These are phyloP conservation scores for Paecilomyces sp. DNA, from an alignment of 2,329 filamentous ascomycete genomes.

Conservation along the genomic window DNA sequence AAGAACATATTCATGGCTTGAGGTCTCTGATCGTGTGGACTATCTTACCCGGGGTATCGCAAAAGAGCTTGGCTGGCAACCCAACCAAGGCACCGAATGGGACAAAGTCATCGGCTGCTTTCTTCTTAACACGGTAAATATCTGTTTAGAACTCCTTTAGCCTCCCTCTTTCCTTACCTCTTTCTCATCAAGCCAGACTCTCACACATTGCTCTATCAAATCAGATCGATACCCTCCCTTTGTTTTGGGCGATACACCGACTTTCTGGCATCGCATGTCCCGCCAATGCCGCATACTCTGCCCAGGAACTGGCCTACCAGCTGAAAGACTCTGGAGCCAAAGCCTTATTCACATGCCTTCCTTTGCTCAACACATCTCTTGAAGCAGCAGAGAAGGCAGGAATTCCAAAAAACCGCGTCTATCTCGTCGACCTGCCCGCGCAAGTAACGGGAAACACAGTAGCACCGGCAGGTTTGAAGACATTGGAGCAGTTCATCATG, in stretches of 20 bases:
- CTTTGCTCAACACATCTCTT: constrained; percentile 58
- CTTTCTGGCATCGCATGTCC: constrained; percentile 67
- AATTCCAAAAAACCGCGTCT: constrained; percentile 58
- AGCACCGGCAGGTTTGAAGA: constrained; percentile 46
- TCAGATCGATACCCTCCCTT: constrained; percentile 66
- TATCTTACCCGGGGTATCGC: constrained; percentile 59
- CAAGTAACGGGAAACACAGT: constrained; percentile 41
- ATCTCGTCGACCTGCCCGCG: constrained; percentile 59
- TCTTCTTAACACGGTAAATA: constrained; percentile 67
- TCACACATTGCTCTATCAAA: neutral
- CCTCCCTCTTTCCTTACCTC: too few species aligned
- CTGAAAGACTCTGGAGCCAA: constrained; percentile 62
- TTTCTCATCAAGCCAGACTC: too few species aligned
- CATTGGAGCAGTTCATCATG: constrained; percentile 58
- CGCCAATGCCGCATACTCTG: constrained; percentile 68
- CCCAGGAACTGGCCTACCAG: constrained; percentile 64
- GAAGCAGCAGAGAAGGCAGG: constrained; percentile 57
- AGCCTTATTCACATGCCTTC: constrained; percentile 64
- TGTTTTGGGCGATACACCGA: constrained; percentile 67
- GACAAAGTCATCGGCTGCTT: constrained; percentile 73
- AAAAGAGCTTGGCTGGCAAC: constrained; percentile 63
- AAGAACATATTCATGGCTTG: constrained; percentile 54
- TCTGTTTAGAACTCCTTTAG: too few species aligned
- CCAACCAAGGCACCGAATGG: constrained; percentile 67
- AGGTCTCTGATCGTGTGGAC: constrained; percentile 61